Base-by-base conservation (phyloP, 192 early-diverging fungal genomes). In the Phlyctochytrium arcticum region DNA sequence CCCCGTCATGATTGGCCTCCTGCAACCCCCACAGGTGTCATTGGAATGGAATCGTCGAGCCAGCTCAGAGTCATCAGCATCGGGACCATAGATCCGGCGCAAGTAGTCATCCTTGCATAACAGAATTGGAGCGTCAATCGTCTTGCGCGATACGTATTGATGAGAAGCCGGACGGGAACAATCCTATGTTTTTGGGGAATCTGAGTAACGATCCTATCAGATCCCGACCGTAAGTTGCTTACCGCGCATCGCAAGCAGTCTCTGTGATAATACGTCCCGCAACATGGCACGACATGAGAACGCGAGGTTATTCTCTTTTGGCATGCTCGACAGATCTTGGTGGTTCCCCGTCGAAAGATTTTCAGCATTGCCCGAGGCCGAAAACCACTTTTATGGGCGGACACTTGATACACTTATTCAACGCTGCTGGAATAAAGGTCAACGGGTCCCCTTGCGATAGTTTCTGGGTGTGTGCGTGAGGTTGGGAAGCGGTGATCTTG, bases 171-270 rank as follows among this genome's bases (percentile, higher is more conserved):
- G 56, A 15, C 35, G 5, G 56, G 17, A 4, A 12, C 56, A 57
- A 37, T 57, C 56, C 56, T 57, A 12, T 26, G 35, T 32, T 44
- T 21, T 19, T 3, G 34, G 19, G n/a, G 3, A n/a, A 17, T 4
- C 35, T 4, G 30, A 42, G 15, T n/a, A 37, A 29, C 35, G 17
- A 44, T 17, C 10, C 12, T 17, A n/a, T 26, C 17, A 23, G 19
- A 26, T 37, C 6, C 31, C 4, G 19, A 39, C 15, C 56, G 19
- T 57, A 15, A 15, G 15, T 6, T 17, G n/a, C 56, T 37, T 36
- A 57, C 56, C 56, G 30, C 56, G 26, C 56, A 57, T 15, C 19
- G 35, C n/a, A 57, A 33, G 12, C 56, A 57, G 35, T 57, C 56
- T n/a, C 56, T 12, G 29, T 57, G 56, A 26, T 57, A 57, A 37